phyloP scores from a whole-genome alignment of 352 stramenopile genomes.

The Phytophthora lateralis region DNA sequence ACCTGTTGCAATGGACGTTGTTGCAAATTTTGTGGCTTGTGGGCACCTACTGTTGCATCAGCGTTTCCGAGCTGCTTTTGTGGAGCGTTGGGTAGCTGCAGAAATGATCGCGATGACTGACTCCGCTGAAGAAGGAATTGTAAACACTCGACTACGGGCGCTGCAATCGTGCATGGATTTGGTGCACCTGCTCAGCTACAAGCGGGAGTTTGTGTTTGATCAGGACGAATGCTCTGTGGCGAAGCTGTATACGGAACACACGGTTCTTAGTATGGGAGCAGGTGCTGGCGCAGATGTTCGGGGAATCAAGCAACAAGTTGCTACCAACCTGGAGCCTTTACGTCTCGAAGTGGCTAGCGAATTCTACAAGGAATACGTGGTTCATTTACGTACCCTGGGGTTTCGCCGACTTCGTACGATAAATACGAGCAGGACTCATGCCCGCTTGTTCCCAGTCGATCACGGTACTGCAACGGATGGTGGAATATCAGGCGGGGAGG shows the following conservation, averaged over 20 bases:
- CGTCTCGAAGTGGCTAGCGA: conserved; percentile 71
- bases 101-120: conserved; percentile 58
- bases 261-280: conserved; percentile 70
- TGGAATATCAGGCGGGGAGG: conserved; percentile 47
- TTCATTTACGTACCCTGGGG: conserved; percentile 64
- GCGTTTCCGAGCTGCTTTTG: conserved; percentile 78
- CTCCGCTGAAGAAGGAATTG: conserved; percentile 46
- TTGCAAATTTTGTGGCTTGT: conserved; percentile 57
- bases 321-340: conserved; percentile 69
- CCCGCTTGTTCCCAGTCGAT: conserved; percentile 26
- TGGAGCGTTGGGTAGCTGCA: conserved; percentile 61
- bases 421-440: conserved; percentile 25
- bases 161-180: conserved; percentile 85
- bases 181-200: conserved; percentile 86
- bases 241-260: conserved; percentile 81
- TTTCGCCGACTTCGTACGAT: conserved; percentile 66
- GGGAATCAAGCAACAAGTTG: conserved; percentile 77
- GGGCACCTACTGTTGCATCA: conserved; percentile 71
- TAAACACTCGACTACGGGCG: conserved; percentile 51
- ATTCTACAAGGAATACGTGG: conserved; percentile 74
- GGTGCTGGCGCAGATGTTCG: conserved; percentile 61
- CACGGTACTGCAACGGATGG: conserved; percentile 18
- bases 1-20: conserved; percentile 51
- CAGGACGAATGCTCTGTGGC: conserved; percentile 71
- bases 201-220: conserved; percentile 85